Conservation (phyloP, 768 basidiomycete genomes). For the Termitomyces sp. region DNA sequence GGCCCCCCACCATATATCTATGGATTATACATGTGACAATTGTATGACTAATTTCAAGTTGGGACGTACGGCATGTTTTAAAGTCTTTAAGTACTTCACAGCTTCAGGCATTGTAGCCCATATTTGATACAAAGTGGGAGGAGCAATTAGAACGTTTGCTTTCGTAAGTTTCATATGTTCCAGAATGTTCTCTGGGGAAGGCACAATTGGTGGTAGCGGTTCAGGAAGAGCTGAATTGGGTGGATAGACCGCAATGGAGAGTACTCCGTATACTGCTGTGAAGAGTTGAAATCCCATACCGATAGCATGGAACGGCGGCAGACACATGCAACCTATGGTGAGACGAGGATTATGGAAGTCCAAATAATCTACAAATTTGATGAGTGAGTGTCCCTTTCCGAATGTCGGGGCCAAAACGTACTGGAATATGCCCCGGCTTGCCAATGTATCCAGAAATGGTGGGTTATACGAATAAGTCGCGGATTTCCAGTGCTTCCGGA, state of each 20-base stretch:
- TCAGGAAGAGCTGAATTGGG: slow-evolving; percentile 18
- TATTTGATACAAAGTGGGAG: slow-evolving; percentile 32
- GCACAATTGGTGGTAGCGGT: slow-evolving; percentile 24
- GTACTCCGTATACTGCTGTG: slow-evolving; percentile 19
- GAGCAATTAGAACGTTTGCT: slow-evolving; percentile 23
- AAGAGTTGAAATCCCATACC: slow-evolving; percentile 27
- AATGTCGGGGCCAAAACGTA: neutral
- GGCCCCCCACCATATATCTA: slow-evolving; percentile 11
- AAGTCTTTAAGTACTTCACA: slow-evolving; percentile 12
- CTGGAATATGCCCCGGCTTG: neutral
- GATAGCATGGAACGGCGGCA: slow-evolving; percentile 36
- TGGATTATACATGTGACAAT: neutral
- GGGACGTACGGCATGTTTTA: slow-evolving; percentile 6
- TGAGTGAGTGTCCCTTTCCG: neutral
- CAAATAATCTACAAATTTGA: neutral
- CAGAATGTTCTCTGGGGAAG: slow-evolving; percentile 34
- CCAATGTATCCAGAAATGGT: slow-evolving; percentile 13
- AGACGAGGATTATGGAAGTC: neutral
- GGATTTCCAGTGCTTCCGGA: slow-evolving; percentile 35
- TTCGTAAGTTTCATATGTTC: slow-evolving; percentile 23
- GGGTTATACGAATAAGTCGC: slow-evolving; percentile 29
- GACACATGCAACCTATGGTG: neutral
- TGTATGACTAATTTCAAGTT: neutral
- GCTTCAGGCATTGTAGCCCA: slow-evolving; percentile 24
- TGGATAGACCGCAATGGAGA: slow-evolving; percentile 25